These are phyloP conservation scores for Bocquillonia castaneifolia DNA, from an alignment of 441 rosid genomes.

Conservation along the genomic window DNA sequence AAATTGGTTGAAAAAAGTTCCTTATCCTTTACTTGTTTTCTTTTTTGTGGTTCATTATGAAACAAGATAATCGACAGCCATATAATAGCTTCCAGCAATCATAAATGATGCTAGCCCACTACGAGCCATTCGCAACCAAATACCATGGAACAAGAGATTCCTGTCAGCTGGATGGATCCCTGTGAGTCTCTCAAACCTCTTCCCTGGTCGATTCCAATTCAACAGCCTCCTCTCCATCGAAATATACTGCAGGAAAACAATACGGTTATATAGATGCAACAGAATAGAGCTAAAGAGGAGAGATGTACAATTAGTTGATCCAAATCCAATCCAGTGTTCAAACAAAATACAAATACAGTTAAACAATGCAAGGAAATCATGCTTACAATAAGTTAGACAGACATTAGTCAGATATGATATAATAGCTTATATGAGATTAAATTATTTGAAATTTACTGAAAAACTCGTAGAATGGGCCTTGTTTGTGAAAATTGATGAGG, in stretches of 20 bases:
- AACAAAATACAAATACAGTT: background rate
- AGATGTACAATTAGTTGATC: background rate
- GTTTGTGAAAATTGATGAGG: background rate
- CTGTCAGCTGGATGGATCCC: constrained; percentile 89
- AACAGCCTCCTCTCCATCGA: constrained; percentile 70
- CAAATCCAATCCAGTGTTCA: background rate
- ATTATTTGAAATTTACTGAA: background rate
- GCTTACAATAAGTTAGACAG: background rate
- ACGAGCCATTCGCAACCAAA: constrained; percentile 61
- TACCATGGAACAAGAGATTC: constrained; percentile 57
- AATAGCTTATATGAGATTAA: background rate
- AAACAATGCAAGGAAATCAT: background rate
- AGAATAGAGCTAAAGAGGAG: background rate
- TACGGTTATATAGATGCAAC: background rate
- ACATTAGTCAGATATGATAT: background rate
- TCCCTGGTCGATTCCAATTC: constrained; percentile 72
- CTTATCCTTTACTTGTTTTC: background rate
- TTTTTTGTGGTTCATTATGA: constrained; percentile 4
- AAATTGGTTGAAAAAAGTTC: background rate
- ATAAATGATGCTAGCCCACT: constrained; percentile 61
- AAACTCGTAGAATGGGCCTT: background rate
- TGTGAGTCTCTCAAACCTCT: constrained; percentile 62
- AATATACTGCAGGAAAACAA: constrained; percentile 46
- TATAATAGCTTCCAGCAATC: constrained; percentile 63
- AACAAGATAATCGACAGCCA: constrained; percentile 33